Evolutionary conservation across 75 land plant genomes (phyloP).

Genomic region (Cryptomeria japonica): DNA sequence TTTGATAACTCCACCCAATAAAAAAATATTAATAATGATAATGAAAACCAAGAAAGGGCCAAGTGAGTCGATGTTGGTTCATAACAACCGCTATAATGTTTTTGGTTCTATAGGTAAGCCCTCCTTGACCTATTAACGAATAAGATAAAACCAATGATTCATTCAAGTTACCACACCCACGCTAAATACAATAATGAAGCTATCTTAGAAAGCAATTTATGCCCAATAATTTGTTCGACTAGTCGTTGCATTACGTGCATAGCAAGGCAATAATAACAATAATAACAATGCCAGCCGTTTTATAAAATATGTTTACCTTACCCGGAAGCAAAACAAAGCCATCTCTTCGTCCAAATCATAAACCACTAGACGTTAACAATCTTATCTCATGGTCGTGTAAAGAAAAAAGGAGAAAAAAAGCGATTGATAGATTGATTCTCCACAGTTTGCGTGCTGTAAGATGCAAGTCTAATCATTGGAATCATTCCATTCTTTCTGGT

Average conservation of each 20-base stretch:
- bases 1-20: no score
- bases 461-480: not conserved
- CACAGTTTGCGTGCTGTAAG: not conserved
- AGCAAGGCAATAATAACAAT: not conserved
- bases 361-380: not conserved
- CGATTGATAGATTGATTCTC: not conserved
- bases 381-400: not conserved
- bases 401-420: not conserved
- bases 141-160: no score
- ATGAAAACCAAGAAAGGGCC: no score
- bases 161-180: no score
- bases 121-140: no score
- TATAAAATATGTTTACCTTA: not conserved
- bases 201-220: not conserved
- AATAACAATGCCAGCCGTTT: not conserved
- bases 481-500: not conserved
- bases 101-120: no score
- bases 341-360: not conserved
- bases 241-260: not conserved
- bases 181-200: not conserved
- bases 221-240: not conserved
- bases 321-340: not conserved
- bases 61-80: no score
- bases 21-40: no score
- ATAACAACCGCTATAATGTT: no score